Evolutionary conservation across 768 basidiomycete genomes (phyloP), one percentile per base, ranked within the genome.

Genomic region (Dacryopinax primogenitus): DNA sequence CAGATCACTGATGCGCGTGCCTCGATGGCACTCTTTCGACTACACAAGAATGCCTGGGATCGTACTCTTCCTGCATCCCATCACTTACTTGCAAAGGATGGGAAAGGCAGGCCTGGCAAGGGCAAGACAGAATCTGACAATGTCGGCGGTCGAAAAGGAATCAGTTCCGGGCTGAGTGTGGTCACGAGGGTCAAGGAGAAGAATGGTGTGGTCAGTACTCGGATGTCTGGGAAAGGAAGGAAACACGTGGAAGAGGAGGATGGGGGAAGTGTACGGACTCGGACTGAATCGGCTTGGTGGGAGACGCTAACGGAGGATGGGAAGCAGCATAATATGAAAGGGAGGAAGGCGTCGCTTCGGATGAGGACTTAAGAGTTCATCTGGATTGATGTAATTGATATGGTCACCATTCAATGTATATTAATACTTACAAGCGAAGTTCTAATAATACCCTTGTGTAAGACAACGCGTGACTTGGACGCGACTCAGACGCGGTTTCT

Each of bases 1-100:
- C 66, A 96, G 94, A 86, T 97, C 3, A 89, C 84, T 18, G 94
- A 98, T 73, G 92, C 94, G 0, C 82, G 94, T 63, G 95, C 94
- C 0, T 90, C 93, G 0, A 96, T 99, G 92, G 94, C 92, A 0
- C 78, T 97, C 37, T 97, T 88, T 73, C 82, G 92, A 6, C 72
- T 94, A 18, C 81, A 93, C 74, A 86, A 88, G 69, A 84, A 84
- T 63, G 80, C 83, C 58, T 98, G 91, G 91, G 94, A 98, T 69
- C 78, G 80, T n/a, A 73, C 76, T 3, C 73, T 77, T 3, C 72
- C 70, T 21, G 44, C 66, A 32, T 68, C 64, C 1, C 67, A 68
- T 44, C 39, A 45, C 23, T 62, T 64, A 11, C 47, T 62, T 23
- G 62, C 64, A 28, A 51, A 67, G 63, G 35, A 63, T 67, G 13